Conservation (phyloP, 179 eudicot species). For the Pouteria campechiana region DNA sequence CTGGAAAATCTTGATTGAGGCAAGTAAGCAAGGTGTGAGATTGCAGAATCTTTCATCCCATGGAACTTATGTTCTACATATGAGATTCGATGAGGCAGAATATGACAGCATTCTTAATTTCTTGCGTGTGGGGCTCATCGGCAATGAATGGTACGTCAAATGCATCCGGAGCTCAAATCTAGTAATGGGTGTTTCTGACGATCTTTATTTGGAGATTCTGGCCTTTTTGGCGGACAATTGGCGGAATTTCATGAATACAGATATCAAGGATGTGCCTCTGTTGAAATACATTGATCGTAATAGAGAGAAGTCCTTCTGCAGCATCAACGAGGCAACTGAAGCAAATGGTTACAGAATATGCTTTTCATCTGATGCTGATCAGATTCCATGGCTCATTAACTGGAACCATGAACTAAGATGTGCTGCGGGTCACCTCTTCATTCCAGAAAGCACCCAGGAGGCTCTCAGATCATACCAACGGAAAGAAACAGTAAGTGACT, state of each 20-base stretch:
- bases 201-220: slow-evolving; percentile 18
- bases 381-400: slow-evolving; percentile 26
- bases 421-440: slow-evolving; percentile 8
- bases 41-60: slow-evolving; percentile 6
- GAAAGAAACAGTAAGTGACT: neutral
- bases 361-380: slow-evolving; percentile 2
- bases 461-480: slow-evolving; percentile 8
- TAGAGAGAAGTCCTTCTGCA: neutral
- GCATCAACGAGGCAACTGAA: slow-evolving; percentile 2
- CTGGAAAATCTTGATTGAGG: slow-evolving; percentile 9
- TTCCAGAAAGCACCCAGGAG: slow-evolving; percentile 8
- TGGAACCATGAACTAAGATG: slow-evolving; percentile 16
- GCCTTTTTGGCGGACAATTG: slow-evolving; percentile 5
- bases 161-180: slow-evolving; percentile 16
- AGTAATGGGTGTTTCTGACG: slow-evolving; percentile 7
- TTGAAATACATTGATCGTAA: slow-evolving; percentile 10
- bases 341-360: neutral
- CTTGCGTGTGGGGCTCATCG: slow-evolving; percentile 10
- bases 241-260: neutral
- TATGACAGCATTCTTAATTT: slow-evolving; percentile 11
- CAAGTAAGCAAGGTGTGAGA: slow-evolving; percentile 9
- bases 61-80: slow-evolving; percentile 5
- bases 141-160: slow-evolving; percentile 9
- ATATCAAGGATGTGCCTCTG: neutral
- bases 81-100: slow-evolving; percentile 13